Evolutionary conservation across 192 early-diverging fungal genomes (phyloP), one percentile per base, ranked within the genome.

Genomic region (Mortierella alpina): DNA sequence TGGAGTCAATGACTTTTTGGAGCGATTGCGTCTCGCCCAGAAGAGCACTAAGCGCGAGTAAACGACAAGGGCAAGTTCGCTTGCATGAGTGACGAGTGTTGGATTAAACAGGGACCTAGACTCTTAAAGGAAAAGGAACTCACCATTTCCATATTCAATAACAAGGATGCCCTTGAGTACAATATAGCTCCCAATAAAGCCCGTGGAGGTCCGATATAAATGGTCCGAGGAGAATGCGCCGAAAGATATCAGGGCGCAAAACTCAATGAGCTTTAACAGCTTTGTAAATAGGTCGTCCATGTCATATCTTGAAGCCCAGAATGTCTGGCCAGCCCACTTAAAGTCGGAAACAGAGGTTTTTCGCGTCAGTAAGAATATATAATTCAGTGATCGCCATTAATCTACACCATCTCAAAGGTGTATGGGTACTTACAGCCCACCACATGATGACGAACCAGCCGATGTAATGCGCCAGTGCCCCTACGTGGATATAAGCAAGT

Each of bases 361-460:
- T 31, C 31, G 31, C 13, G 15, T 59, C 12, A 59, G 15, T n/a
- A 9, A 9, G 7, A 22, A 23, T 8, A 7, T 56, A 22, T 31
- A 31, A 1, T 31, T 31, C 31, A 3, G 31, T 31, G 31, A 31
- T 31, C 31, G 31, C 31, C 31, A 31, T 31, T 3, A 31, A 31
- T 56, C 54, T 9, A 9, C n/a, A 7, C 2, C 22, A n/a, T 18
- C 7, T 20, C 9, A 7, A 15, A 56, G 22, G 54, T 1, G 15
- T 20, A 56, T 9, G 22, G 54, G 22, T 9, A 69, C 74, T 64
- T 70, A 78, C 75, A 61, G 82, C 70, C 83, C 86, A 87, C 86
- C 84, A 87, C 69, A 82, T 85, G 23, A 87, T 84, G 17, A 85
- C 54, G 66, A 87, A 87, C 86, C 86, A 85, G n/a, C 70, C 70